Evolutionary conservation across 2,329 filamentous ascomycete species (phyloP).

Genomic region (Penicillium sp.): DNA sequence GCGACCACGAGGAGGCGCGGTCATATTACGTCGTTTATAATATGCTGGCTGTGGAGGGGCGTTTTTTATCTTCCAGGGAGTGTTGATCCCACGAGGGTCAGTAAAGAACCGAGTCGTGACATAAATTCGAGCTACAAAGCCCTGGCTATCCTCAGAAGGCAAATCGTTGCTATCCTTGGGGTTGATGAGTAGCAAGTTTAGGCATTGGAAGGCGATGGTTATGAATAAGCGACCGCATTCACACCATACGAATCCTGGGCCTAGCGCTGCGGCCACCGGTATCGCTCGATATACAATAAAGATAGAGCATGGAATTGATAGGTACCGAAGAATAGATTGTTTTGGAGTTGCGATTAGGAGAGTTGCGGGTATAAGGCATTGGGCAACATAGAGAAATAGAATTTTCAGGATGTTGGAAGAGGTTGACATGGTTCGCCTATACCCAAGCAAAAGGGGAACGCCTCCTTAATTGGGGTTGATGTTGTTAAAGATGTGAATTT

Average conservation of each 20-base stretch:
- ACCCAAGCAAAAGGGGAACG: background rate
- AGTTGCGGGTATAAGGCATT: slow-evolving; percentile 17
- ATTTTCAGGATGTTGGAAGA: background rate
- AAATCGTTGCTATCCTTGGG: slow-evolving; percentile 9
- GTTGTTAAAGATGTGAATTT: background rate
- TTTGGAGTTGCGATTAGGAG: slow-evolving; percentile 17
- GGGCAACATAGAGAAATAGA: slow-evolving; percentile 6
- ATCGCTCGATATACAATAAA: slow-evolving; percentile 8
- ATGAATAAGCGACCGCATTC: slow-evolving; percentile 12
- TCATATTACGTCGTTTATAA: slow-evolving; percentile 1
- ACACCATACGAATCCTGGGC: slow-evolving; percentile 18
- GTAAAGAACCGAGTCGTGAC: slow-evolving; percentile 3
- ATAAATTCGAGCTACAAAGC: background rate
- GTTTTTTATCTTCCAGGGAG: slow-evolving; percentile 21
- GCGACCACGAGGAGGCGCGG: slow-evolving; percentile 3
- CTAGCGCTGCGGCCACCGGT: slow-evolving; percentile 5
- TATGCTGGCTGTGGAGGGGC: slow-evolving; percentile 16
- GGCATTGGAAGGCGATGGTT: slow-evolving; percentile 16
- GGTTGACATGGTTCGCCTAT: background rate
- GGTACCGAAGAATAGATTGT: slow-evolving; percentile 15
- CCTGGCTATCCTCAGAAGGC: background rate
- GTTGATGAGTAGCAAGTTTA: slow-evolving; percentile 7
- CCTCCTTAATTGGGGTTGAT: background rate
- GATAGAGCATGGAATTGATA: slow-evolving; percentile 13
- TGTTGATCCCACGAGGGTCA: slow-evolving; percentile 19